These are phyloP conservation scores for Penicillium freii DNA, from an alignment of 2,329 filamentous ascomycete species.

Conservation along the genomic window DNA sequence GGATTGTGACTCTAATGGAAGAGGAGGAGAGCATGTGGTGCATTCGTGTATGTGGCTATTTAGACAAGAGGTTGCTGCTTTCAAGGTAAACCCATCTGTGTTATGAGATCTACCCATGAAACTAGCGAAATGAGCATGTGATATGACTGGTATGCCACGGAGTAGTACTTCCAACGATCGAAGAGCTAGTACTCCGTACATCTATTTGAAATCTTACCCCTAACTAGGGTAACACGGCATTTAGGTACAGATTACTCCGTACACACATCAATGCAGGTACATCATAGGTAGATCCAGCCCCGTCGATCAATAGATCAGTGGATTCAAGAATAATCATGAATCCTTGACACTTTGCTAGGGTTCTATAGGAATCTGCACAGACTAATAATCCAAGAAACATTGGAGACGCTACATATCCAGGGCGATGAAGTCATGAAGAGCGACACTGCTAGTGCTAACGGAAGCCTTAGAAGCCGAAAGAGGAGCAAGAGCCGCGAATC, in stretches of 20 bases:
- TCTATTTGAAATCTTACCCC: not conserved
- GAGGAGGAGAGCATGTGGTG: not conserved
- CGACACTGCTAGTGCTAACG: constrained; percentile 68
- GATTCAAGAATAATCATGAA: not conserved
- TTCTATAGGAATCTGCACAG: not conserved
- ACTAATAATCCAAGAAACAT: not conserved
- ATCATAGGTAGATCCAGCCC: not conserved
- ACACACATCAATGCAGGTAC: not conserved
- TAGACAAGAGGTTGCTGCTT: not conserved
- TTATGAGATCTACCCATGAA: not conserved
- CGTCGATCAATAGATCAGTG: constrained; percentile 11
- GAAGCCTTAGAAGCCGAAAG: constrained; percentile 74
- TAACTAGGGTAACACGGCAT: not conserved
- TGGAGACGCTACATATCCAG: constrained; percentile 20
- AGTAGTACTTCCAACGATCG: too few species aligned
- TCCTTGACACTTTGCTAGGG: not conserved
- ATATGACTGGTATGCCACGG: not conserved
- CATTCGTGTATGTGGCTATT: not conserved
- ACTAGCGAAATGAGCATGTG: not conserved
- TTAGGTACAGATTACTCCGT: not conserved
- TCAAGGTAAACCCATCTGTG: not conserved
- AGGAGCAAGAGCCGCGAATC: constrained; percentile 76
- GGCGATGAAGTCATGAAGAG: constrained; percentile 62
- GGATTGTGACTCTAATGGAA: not conserved
- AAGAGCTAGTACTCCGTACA: not conserved